A percentile compares a stretch with the other conserved stretches of the same genome.
Conservation (phyloP, 1,284 basidiomycete genomes). For the Papiliotrema terrestris region DNA sequence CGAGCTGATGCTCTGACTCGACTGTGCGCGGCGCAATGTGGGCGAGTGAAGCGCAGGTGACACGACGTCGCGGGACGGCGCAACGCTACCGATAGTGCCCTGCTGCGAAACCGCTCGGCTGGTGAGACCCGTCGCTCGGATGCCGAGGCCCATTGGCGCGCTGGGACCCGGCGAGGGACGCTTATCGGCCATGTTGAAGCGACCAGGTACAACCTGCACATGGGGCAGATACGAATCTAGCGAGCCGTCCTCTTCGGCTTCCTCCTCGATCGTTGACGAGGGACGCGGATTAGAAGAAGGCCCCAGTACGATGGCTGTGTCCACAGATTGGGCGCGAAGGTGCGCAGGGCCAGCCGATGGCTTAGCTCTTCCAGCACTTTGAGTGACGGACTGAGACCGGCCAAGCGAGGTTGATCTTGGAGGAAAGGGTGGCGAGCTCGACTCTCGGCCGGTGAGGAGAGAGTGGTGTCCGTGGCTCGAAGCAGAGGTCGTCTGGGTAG, state of each 20-base stretch:
- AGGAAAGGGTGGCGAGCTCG: slow-evolving; percentile 1
- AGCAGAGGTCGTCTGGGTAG: slow-evolving; percentile 13
- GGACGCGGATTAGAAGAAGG: not conserved
- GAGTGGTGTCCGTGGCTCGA: not conserved
- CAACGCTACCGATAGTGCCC: slow-evolving; percentile 1
- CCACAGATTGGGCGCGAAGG: slow-evolving; percentile 2
- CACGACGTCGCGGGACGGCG: not conserved
- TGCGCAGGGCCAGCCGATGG: not conserved
- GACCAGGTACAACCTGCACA: not conserved
- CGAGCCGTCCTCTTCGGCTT: slow-evolving; percentile 3
- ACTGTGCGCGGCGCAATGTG: not conserved
- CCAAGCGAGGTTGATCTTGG: slow-evolving; percentile 11
- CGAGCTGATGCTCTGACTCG: not conserved
- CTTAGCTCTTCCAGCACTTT: slow-evolving; percentile 3
- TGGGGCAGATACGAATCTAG: not conserved
- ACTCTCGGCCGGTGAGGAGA: not conserved
- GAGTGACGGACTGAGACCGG: slow-evolving; percentile 20
- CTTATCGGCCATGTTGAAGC: too few species aligned
- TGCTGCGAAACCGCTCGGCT: slow-evolving; percentile 4
- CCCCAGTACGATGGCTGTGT: not conserved
- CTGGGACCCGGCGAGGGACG: not conserved
- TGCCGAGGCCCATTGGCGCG: not conserved
- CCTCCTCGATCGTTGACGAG: slow-evolving; percentile 14
- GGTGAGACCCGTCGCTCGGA: not conserved
- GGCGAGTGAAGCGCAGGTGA: not conserved